Base-by-base conservation (phyloP, 345 rosid species). In the Alliaria petiolata region DNA sequence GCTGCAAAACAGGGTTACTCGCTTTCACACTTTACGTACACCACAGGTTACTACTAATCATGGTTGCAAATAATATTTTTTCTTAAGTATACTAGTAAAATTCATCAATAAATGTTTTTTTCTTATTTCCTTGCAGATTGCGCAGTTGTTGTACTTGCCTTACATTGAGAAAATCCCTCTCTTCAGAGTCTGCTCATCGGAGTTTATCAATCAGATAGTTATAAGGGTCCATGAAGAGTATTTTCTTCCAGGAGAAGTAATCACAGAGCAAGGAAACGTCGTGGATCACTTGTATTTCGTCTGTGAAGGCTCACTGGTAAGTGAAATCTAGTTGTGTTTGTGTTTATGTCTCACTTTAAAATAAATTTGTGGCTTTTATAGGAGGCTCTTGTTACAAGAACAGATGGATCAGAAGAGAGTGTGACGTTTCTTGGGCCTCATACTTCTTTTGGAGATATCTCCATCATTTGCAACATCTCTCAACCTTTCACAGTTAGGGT, bases 201-300 rank as follows among this genome's bases (percentile, higher is more conserved):
- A 92, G 79, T 88, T 95, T 53, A 84, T 95, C 17, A 88, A 84
- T 69, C 99, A 95, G 78, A 87, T 95, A 45, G 97, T 82, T 26
- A 85, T 78, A 60, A 87, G 83, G 75, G 87, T 95, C 44, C 98
- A 95, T 75, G 99, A 95, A 83, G 99, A 95, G 70, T 92, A 92
- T 77, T 91, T 86, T 80, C 95, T 95, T 59, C 99, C 98, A 0
- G 97, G 98, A 75, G 98, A 95, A 87, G 88, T 92, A 51, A 85
- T 95, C 70, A 78, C 88, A 83, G 97, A 88, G 80, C 98, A 87
- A 70, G 99, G 98, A 54, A 85, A 79, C 51, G 97, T 83, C 6
- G 96, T 89, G 25, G 99, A 95, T 82, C 93, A 95, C 40, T 86
- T 95, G 54, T 95, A 90, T 78, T 92, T 95, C 80, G 87, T 95